These are phyloP conservation scores for slime mould (Dictyostelium discoideum) DNA, from an alignment of 78 protist species.

Conservation along the genomic window DNA sequence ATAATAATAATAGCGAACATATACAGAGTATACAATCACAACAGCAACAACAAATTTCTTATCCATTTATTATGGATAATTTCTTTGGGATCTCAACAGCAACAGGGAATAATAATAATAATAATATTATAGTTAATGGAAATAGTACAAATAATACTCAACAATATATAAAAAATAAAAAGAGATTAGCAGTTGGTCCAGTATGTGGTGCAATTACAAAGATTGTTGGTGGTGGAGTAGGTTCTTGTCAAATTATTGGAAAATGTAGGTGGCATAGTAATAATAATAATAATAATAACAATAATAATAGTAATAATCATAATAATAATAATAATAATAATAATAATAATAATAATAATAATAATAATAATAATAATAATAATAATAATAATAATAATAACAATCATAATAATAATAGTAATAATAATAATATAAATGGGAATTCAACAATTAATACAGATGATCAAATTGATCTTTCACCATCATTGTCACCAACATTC, in stretches of 20 bases:
- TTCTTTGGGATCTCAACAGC: neutral
- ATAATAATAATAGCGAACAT: neutral
- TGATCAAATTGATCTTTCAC: neutral
- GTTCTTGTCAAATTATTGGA: neutral
- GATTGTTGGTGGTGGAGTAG: neutral
- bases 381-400: neutral
- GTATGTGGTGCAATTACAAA: neutral
- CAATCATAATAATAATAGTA: neutral
- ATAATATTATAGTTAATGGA: neutral
- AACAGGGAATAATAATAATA: neutral
- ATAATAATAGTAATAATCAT: neutral
- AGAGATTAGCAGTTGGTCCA: neutral
- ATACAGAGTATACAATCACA: neutral
- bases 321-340: neutral
- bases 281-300: neutral
- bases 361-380: neutral
- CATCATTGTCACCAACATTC: neutral
- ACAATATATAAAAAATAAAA: neutral
- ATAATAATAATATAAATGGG: neutral
- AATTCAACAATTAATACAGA: neutral
- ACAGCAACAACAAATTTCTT: neutral
- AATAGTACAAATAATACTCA: neutral
- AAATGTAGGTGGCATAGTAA: neutral
- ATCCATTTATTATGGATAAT: neutral
- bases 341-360: neutral